Evolutionary conservation across 768 basidiomycete genomes (phyloP), one percentile per base, ranked within the genome.

Genomic region (Lentinus tigrinus): DNA sequence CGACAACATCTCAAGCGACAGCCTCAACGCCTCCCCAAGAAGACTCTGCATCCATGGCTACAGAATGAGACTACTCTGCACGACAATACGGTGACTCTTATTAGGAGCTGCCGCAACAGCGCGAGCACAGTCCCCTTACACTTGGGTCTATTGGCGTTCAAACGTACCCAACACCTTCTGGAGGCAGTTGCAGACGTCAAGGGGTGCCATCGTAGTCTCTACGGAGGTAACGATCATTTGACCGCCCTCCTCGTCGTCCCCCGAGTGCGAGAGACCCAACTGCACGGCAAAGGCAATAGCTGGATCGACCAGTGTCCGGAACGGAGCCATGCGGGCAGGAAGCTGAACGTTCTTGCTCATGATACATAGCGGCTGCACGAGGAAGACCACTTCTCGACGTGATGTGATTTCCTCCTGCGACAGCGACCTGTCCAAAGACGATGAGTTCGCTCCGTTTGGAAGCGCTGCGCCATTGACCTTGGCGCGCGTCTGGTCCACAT

Each of bases 331-430:
- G 37, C 97, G 89, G 16, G 89, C 83, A 16, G 90, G 88, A 17
- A 97, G 79, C 70, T 98, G 96, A 9, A 98, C 89, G 68, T 94
- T 95, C 81, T 98, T 99, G 58, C 92, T 95, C 91, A 99, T 95
- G 55, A 88, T 80, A 67, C 92, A 91, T 9, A 98, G 83, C 63
- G 97, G 94, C 66, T 97, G 94, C 46, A 99, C 79, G 61, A 99
- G 87, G 43, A 89, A 74, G 47, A 98, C 82, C 26, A 95, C 89
- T 65, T 95, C 90, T 34, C 84, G 82, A 60, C 87, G 84, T 36
- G 83, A 79, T 28, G 69, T 72, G 51, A 84, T 72, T 36, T 86
- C 85, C 23, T 75, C 77, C 49, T 49, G 51, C 17, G 63, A 51
- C 7, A 56, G 47, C 4, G 47, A 31, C 24, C 40, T 42, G 27